phyloP scores from a whole-genome alignment of 495 filamentous ascomycete genomes.

The Daldinia decipiens region DNA sequence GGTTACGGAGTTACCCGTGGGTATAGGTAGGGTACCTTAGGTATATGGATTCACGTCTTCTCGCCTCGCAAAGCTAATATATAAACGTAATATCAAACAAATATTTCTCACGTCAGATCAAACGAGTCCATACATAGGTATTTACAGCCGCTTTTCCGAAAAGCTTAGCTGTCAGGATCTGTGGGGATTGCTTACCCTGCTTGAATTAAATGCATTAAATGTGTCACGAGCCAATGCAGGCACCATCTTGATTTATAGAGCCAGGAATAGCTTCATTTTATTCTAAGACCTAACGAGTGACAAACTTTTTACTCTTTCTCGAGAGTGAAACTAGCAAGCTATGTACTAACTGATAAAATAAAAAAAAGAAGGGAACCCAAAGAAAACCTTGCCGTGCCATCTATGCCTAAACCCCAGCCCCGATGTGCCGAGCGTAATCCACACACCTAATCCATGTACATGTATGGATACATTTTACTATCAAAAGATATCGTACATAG shows the following conservation, averaged over 20 bases:
- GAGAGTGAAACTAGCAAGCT: background rate
- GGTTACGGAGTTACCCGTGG: too few relatives aligned
- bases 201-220: background rate
- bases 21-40: too few relatives aligned
- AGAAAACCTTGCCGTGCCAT: background rate
- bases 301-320: background rate
- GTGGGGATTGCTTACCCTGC: background rate
- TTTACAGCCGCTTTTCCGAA: background rate
- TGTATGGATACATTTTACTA: background rate
- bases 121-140: background rate
- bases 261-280: background rate
- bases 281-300: background rate
- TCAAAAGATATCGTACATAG: background rate
- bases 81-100: background rate
- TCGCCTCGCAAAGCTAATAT: background rate
- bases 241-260: background rate
- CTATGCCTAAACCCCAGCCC: background rate
- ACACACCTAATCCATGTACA: background rate
- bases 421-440: constrained; percentile 3
- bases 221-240: background rate
- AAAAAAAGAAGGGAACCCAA: background rate
- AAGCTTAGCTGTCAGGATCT: background rate
- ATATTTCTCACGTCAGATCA: background rate
- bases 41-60: too few relatives aligned
- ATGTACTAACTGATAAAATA: background rate